phyloP scores from a whole-genome alignment of 140 eudicot genomes.

The Anethum foeniculum region DNA sequence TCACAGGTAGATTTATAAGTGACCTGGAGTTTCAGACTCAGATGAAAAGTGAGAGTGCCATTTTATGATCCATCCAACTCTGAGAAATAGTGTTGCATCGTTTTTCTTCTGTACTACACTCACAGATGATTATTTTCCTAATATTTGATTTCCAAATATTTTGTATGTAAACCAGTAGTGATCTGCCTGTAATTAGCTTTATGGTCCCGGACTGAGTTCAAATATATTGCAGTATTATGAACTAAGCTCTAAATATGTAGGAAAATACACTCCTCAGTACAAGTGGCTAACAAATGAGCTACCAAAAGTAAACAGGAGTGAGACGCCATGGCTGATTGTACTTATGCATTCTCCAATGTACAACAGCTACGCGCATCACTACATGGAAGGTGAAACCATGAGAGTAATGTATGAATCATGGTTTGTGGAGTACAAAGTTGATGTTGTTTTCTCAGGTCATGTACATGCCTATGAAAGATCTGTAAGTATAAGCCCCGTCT shows the following conservation, averaged over 20 bases:
- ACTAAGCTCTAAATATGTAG: constrained; percentile 22
- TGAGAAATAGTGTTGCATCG: not conserved
- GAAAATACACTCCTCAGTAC: constrained; percentile 84
- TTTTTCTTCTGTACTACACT: not conserved
- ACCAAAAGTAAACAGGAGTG: constrained; percentile 70
- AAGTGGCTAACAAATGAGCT: constrained; percentile 72
- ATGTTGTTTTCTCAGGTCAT: constrained; percentile 86
- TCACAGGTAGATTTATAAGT: not conserved
- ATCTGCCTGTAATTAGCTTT: not conserved
- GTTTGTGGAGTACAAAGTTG: constrained; percentile 75
- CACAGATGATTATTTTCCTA: not conserved
- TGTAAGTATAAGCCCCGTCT: constrained; percentile 32
- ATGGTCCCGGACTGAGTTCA: not conserved
- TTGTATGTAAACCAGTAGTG: not conserved
- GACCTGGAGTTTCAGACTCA: not conserved
- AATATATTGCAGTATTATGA: not conserved
- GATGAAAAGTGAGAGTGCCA: not conserved
- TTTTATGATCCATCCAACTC: not conserved
- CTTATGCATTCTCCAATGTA: constrained; percentile 81
- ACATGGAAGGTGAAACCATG: constrained; percentile 97
- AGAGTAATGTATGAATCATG: constrained; percentile 70
- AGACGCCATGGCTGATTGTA: constrained; percentile 97
- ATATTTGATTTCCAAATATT: not conserved
- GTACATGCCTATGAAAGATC: constrained; percentile 96
- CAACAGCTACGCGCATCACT: constrained; percentile 65